Base-by-base conservation (phyloP, 2,329 filamentous ascomycete species). In the Pseudodiploospora longispora region DNA sequence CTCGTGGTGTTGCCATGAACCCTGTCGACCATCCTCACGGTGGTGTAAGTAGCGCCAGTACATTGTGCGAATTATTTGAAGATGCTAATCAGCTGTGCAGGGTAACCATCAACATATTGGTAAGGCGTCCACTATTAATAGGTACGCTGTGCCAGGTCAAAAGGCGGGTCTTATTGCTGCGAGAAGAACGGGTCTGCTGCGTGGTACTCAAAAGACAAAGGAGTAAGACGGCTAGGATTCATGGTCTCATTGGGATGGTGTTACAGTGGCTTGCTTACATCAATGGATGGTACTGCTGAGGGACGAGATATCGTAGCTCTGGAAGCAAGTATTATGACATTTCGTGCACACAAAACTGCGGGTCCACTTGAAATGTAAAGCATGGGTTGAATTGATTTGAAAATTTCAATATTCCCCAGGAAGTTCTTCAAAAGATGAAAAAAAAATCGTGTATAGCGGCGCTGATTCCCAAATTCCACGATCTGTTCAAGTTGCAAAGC, bases 1-100 rank as follows among this genome's bases (percentile, higher is more conserved):
- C 93, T 82, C 91, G 93, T 93, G 93, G 93, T 96, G 93, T 98
- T 85, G 93, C 93, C 75, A 98, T 98, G 93, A 98, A 98, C 80
- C 93, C 93, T 65, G 93, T 98, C 67, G 93, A 98, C 78, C 93
- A 98, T 83, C 87, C 87, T 73, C 87, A 93, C 84, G 87, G 87
- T 87, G 86, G 85, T 87, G 77, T 78, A 78, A 62, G 75, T 79
- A 61, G 46, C 40, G 40, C 39, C 44, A 5, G 36, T 12, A 5
- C 30, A 9, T 35, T 49, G 46, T 48, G 34, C 3, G 3, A 33
- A 35, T 47, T 31, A 28, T 12, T 8, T n/a, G 19, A 40, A 49
- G 50, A 54, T 53, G 53, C 72, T 78, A 66, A 80, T 69, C 62
- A 52, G 44, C 48, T 48, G 40, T 56, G 64, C 66, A 77, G 76